These are phyloP conservation scores for Scopulariopsis brevicaulis DNA, from an alignment of 2,329 filamentous ascomycete genomes.

Conservation along the genomic window DNA sequence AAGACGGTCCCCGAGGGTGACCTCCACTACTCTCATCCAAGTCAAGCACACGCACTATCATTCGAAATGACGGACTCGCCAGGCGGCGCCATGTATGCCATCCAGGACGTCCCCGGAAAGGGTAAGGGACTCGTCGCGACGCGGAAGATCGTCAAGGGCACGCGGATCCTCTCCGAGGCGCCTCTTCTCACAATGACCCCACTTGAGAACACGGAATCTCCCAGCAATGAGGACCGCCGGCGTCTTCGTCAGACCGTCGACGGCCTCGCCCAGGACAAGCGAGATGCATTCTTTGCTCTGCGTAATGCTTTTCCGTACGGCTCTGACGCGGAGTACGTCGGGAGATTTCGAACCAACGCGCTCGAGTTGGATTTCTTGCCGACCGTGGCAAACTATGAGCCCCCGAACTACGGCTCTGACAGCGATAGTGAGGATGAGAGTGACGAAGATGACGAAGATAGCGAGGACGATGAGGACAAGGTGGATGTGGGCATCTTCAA, in stretches of 20 bases:
- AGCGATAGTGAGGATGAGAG: too few relatives aligned
- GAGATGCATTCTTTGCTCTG: neutral
- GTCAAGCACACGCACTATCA: too few relatives aligned
- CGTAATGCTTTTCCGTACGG: neutral
- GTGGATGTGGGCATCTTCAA: conserved; percentile 10
- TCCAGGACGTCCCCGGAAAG: conserved; percentile 6
- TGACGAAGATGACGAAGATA: too few relatives aligned
- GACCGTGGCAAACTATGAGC: too few relatives aligned
- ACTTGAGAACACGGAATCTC: neutral
- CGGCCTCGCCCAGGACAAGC: neutral
- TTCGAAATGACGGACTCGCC: neutral
- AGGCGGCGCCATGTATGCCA: neutral
- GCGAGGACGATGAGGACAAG: too few relatives aligned
- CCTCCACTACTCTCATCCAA: too few relatives aligned
- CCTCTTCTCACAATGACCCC: conserved; percentile 6
- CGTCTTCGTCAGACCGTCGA: neutral
- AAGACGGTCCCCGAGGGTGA: too few relatives aligned
- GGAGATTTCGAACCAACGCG: neutral
- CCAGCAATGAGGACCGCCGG: neutral
- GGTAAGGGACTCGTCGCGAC: conserved; percentile 7
- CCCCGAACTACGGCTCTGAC: neutral
- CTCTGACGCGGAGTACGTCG: neutral
- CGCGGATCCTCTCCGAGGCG: conserved; percentile 8
- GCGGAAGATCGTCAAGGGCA: conserved; percentile 7
- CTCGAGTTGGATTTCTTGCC: neutral